Evolutionary conservation across 768 basidiomycete species (phyloP).

Genomic region (Serpula lacrymans): DNA sequence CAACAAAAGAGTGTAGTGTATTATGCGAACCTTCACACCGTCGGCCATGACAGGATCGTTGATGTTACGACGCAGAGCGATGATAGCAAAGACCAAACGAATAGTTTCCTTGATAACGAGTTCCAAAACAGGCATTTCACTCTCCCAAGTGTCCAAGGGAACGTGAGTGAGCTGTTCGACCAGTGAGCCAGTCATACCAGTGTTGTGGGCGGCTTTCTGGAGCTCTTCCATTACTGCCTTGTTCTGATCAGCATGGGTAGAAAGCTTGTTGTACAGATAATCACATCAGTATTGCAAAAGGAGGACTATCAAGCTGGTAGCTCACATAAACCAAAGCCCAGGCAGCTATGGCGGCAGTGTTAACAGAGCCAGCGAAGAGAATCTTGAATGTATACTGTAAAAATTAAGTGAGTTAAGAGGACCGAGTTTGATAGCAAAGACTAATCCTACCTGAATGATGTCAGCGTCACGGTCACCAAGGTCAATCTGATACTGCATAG

Average conservation of each 20-base stretch:
- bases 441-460: no score
- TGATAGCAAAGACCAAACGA: constrained; percentile 25
- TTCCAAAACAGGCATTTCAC: constrained; percentile 36
- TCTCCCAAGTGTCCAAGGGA: constrained; percentile 38
- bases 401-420: no score
- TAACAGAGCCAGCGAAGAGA: constrained; percentile 27
- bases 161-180: constrained; percentile 33
- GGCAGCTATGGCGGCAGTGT: constrained; percentile 24
- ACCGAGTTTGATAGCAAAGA: no score
- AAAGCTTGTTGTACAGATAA: constrained; percentile 32
- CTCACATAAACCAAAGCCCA: constrained; percentile 26
- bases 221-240: constrained; percentile 35
- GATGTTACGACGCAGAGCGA: constrained; percentile 34
- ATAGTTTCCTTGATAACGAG: constrained; percentile 38
- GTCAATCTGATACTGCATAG: not conserved
- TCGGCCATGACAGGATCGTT: constrained; percentile 25
- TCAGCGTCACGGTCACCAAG: no score
- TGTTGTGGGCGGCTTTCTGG: constrained; percentile 24
- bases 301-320: not conserved
- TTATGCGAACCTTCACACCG: no score
- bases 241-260: constrained; percentile 30
- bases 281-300: not conserved
- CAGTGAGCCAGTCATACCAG: constrained; percentile 24
- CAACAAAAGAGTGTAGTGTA: no score
- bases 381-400: no score